Conservation (phyloP, 2,329 filamentous ascomycete genomes). For the Pleoardoris graminearum region DNA sequence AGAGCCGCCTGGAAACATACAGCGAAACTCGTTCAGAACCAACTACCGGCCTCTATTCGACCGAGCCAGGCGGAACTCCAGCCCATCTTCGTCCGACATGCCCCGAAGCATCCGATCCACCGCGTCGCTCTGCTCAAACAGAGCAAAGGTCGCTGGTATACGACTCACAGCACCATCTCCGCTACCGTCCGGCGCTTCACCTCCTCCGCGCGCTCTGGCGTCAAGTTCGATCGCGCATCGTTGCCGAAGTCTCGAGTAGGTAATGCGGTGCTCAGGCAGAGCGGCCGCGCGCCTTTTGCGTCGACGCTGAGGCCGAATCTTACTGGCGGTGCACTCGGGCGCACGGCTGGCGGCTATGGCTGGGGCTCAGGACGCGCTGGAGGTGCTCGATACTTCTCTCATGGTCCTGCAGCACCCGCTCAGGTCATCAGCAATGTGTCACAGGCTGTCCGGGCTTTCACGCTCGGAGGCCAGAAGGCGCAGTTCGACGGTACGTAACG, state of each 20-base stretch:
- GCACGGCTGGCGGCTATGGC: conserved; percentile 87
- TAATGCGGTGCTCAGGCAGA: conserved; percentile 62
- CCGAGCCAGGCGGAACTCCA: conserved; percentile 57
- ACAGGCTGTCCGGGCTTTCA: conserved; percentile 86
- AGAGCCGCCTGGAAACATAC: conserved; percentile 55
- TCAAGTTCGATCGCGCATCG: conserved; percentile 55
- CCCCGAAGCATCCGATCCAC: conserved; percentile 62
- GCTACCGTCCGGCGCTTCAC: conserved; percentile 57
- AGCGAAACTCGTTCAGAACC: conserved; percentile 50
- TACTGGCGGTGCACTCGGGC: conserved; percentile 81
- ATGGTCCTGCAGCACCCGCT: conserved; percentile 79
- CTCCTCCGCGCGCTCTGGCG: conserved; percentile 45
- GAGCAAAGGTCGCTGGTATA: conserved; percentile 65
- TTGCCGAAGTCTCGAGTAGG: conserved; percentile 62
- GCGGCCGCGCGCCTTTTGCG: conserved; percentile 81
- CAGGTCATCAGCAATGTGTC: conserved; percentile 97
- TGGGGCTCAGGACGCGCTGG: conserved; percentile 70
- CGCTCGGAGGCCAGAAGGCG: conserved; percentile 85
- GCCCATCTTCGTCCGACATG: conserved; percentile 62
- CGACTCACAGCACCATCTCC: conserved; percentile 55
- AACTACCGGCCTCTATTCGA: conserved; percentile 48
- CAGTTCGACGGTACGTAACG: conserved; percentile 92
- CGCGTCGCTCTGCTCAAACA: conserved; percentile 66
- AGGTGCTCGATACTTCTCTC: conserved; percentile 85
- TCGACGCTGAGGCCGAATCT: conserved; percentile 88